phyloP scores from a whole-genome alignment of 2,329 filamentous ascomycete genomes.

The Botrytis deweyae region DNA sequence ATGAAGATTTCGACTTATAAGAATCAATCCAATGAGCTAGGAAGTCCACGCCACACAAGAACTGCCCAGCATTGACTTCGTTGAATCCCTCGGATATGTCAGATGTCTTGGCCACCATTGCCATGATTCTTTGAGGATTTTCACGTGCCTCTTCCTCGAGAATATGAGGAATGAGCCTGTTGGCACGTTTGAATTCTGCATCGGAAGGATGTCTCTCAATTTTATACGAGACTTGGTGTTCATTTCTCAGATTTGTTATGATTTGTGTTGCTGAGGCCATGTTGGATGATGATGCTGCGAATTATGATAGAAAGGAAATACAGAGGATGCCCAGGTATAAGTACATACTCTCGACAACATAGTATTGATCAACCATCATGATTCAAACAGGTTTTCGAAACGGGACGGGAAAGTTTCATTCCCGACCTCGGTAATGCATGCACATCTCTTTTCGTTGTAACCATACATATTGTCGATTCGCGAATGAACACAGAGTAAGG shows the following conservation, averaged over 20 bases:
- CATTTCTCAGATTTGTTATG: not conserved
- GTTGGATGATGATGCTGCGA: not conserved
- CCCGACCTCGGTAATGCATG: not conserved
- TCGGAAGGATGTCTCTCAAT: not conserved
- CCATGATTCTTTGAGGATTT: slow-evolving; percentile 22
- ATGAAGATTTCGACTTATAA: not conserved
- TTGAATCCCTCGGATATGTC: slow-evolving; percentile 21
- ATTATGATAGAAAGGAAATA: not conserved
- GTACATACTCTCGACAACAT: not conserved
- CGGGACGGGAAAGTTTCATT: not conserved
- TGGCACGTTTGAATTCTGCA: not conserved
- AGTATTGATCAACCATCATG: not conserved
- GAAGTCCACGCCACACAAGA: slow-evolving; percentile 29
- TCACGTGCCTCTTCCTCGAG: slow-evolving; percentile 24
- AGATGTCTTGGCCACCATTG: slow-evolving; percentile 25
- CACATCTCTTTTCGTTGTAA: not conserved
- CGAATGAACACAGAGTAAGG: not conserved
- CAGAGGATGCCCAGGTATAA: not conserved
- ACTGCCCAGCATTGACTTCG: slow-evolving; percentile 24
- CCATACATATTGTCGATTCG: not conserved
- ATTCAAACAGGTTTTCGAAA: not conserved
- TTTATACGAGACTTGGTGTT: not conserved
- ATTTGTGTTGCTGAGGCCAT: not conserved
- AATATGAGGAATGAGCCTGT: slow-evolving; percentile 26
- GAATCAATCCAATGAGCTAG: slow-evolving; percentile 30